A percentile compares a stretch with the other conserved stretches of the same genome.
These are phyloP conservation scores for Hyaloscypha finlandica DNA, from an alignment of 495 filamentous ascomycete species.

Conservation along the genomic window DNA sequence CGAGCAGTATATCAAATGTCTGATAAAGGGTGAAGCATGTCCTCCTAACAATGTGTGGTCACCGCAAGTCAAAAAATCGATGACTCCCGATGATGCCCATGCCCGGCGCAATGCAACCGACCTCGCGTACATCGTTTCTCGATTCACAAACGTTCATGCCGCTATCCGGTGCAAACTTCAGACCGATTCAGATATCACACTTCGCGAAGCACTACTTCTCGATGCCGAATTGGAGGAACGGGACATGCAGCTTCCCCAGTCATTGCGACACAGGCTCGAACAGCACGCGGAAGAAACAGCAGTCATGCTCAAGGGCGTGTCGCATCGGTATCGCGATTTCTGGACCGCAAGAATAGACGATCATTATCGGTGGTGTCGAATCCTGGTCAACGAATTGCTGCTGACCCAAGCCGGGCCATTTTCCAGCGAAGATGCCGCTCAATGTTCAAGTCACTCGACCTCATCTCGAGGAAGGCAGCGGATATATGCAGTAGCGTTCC, in stretches of 20 bases:
- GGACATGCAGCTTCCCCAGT: constrained; percentile 20
- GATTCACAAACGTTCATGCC: constrained; percentile 17
- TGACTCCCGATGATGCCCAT: constrained; percentile 5
- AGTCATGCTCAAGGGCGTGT: constrained; percentile 11
- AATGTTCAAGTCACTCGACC: constrained; percentile 9
- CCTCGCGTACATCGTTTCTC: constrained; percentile 9
- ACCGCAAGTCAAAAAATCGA: background rate
- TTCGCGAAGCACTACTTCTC: constrained; percentile 11
- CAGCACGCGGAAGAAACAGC: background rate
- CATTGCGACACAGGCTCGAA: constrained; percentile 11
- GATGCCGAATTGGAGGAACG: constrained; percentile 24
- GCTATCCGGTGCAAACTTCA: background rate
- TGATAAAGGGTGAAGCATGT: background rate
- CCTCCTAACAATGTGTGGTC: constrained; percentile 1
- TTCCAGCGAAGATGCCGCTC: constrained; percentile 3
- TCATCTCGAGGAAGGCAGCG: constrained; percentile 20
- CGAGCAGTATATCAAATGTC: constrained; percentile 23
- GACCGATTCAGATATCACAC: constrained; percentile 2
- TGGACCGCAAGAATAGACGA: constrained; percentile 23
- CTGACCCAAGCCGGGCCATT: constrained; percentile 8
- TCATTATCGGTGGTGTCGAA: constrained; percentile 24
- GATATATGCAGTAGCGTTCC: constrained; percentile 26
- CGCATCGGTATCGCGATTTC: constrained; percentile 19
- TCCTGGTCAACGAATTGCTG: constrained; percentile 21
- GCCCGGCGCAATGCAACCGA: too few relatives aligned